phyloP scores from a whole-genome alignment of 495 filamentous ascomycete genomes.

The Astrocystis sublimbata region DNA sequence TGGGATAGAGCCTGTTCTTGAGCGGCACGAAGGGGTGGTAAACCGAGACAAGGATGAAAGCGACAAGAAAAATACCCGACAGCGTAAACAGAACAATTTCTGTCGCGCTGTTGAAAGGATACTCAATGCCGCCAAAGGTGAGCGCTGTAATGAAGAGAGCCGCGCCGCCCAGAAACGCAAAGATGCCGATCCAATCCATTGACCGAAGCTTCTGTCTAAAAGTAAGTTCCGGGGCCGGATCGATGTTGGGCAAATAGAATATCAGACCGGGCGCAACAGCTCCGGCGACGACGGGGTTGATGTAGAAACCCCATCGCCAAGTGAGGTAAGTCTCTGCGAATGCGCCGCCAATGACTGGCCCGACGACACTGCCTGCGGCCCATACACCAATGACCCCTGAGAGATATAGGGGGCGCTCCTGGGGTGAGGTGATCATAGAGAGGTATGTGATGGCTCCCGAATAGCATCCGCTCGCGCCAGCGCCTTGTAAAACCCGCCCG shows the following conservation, averaged over 20 bases:
- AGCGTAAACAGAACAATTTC: constrained; percentile 56
- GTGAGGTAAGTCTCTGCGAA: constrained; percentile 51
- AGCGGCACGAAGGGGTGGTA: constrained; percentile 46
- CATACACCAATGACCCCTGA: constrained; percentile 40
- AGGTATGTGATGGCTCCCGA: constrained; percentile 44
- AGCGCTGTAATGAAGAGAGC: constrained; percentile 52
- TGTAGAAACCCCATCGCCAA: constrained; percentile 63
- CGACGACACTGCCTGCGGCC: constrained; percentile 56
- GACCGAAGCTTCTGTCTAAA: constrained; percentile 40
- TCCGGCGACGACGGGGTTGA: constrained; percentile 64
- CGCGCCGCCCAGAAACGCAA: constrained; percentile 46
- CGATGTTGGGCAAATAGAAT: constrained; percentile 51
- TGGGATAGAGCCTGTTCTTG: not conserved
- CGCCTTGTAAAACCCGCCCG: constrained; percentile 41
- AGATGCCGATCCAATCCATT: constrained; percentile 49
- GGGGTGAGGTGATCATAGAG: constrained; percentile 38
- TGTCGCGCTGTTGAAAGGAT: constrained; percentile 48
- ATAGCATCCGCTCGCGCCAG: constrained; percentile 50
- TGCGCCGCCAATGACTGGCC: constrained; percentile 65
- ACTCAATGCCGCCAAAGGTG: constrained; percentile 57
- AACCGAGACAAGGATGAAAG: constrained; percentile 34
- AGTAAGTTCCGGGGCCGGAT: constrained; percentile 43
- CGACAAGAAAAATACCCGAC: constrained; percentile 53
- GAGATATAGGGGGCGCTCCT: constrained; percentile 47
- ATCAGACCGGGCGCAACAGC: constrained; percentile 57